These are phyloP conservation scores for Lachancea lanzarotensis DNA, from an alignment of 805 yeast genomes.

Conservation along the genomic window DNA sequence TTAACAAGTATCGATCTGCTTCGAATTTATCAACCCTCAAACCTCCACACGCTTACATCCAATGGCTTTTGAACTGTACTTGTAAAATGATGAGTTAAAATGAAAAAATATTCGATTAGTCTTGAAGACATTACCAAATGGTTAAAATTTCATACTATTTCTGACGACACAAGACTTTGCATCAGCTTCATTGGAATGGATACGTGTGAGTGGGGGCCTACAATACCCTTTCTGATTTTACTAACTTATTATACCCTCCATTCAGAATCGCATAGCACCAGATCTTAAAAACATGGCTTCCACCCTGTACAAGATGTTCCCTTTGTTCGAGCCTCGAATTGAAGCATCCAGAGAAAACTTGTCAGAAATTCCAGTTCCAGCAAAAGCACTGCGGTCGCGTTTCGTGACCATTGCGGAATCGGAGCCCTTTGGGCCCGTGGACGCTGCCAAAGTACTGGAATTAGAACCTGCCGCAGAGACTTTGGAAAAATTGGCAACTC, in stretches of 20 bases:
- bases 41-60: no score
- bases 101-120: constrained; percentile 54
- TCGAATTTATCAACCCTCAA: no score
- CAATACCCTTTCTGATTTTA: constrained; percentile 12
- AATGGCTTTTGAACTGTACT: no score
- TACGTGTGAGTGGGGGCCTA: not conserved
- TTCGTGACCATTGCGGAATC: constrained; percentile 88
- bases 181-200: no score
- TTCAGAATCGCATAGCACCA: constrained; percentile 41
- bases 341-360: constrained; percentile 51
- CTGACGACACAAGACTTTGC: constrained; percentile 12
- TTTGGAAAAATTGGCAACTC: constrained; percentile 56
- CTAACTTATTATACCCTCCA: constrained; percentile 29
- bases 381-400: constrained; percentile 71
- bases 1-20: no score
- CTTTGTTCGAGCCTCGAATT: constrained; percentile 47
- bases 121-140: constrained; percentile 61
- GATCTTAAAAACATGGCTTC: constrained; percentile 56
- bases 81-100: constrained; percentile 40
- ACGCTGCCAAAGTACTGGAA: constrained; percentile 79
- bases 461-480: constrained; percentile 85
- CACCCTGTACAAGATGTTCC: constrained; percentile 75
- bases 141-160: constrained; percentile 37
- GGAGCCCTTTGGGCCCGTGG: constrained; percentile 92
- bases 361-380: constrained; percentile 91